These are phyloP conservation scores for Hypoxylon subgilvum DNA, from an alignment of 495 filamentous ascomycete species.

Conservation along the genomic window DNA sequence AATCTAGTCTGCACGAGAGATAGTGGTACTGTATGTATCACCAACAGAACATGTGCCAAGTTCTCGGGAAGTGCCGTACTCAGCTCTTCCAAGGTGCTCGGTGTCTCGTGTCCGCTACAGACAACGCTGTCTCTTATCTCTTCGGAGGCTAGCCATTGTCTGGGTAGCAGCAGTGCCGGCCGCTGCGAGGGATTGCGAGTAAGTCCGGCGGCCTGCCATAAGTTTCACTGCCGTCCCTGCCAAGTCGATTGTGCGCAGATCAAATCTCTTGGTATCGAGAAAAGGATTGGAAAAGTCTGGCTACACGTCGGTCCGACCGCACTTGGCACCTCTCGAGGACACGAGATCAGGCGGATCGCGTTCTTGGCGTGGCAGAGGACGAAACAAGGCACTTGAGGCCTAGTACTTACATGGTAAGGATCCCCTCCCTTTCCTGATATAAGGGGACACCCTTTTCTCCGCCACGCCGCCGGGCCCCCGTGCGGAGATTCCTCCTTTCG, in stretches of 20 bases:
- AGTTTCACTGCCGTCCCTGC: constrained; percentile 46
- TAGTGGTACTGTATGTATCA: too few relatives aligned
- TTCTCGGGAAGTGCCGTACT: constrained; percentile 17
- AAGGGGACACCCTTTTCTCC: constrained; percentile 14
- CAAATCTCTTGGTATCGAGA: constrained; percentile 44
- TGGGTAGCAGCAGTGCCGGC: constrained; percentile 8
- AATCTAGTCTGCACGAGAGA: constrained; percentile 1
- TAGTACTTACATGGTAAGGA: too few relatives aligned
- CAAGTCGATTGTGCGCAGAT: constrained; percentile 45
- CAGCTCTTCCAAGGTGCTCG: constrained; percentile 3
- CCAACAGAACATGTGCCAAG: constrained; percentile 1
- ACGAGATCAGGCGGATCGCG: constrained; percentile 13
- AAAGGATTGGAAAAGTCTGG: constrained; percentile 23
- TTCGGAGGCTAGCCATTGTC: too few relatives aligned
- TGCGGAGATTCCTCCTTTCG: constrained; percentile 17
- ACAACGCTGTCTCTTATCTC: constrained; percentile 14
- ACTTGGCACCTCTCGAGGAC: constrained; percentile 35
- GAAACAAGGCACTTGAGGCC: constrained; percentile 23
- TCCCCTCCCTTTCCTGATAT: constrained; percentile 9
- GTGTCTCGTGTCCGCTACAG: constrained; percentile 3
- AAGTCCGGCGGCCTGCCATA: constrained; percentile 14
- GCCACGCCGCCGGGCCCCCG: constrained; percentile 18
- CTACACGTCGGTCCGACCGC: constrained; percentile 40
- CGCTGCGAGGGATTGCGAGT: constrained; percentile 6
- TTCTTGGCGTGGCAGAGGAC: constrained; percentile 23